These are phyloP conservation scores for Skeletonema menzelii DNA, from an alignment of 108 stramenopile genomes.

Conservation along the genomic window DNA sequence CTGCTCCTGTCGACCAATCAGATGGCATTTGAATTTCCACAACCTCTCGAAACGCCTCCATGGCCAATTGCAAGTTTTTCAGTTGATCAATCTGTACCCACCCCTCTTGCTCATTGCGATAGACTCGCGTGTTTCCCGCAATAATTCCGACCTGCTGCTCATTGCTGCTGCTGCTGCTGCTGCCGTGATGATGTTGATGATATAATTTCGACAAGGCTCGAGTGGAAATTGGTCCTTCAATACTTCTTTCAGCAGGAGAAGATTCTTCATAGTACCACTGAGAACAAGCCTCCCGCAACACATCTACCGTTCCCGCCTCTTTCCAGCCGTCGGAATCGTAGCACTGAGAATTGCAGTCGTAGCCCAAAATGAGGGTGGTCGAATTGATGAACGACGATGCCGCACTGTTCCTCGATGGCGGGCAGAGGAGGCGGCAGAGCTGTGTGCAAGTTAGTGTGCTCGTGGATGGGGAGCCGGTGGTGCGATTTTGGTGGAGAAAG, in stretches of 20 bases:
- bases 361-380: conserved; percentile 10
- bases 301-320: conserved; percentile 30
- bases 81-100: conserved; percentile 56
- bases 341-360: conserved; percentile 22
- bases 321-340: conserved; percentile 57
- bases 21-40: not conserved
- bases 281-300: conserved; percentile 58
- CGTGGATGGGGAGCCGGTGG: conserved; percentile 55
- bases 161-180: no score
- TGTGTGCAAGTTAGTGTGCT: conserved; percentile 57
- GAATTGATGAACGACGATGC: not conserved
- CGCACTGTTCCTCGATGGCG: conserved; percentile 3
- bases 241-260: no score
- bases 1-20: no score
- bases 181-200: not conserved
- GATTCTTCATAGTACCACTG: conserved; percentile 71
- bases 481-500: conserved; percentile 67
- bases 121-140: conserved; percentile 12
- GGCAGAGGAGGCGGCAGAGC: conserved; percentile 64
- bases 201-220: conserved; percentile 43
- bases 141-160: not conserved
- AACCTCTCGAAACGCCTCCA: conserved; percentile 55
- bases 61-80: conserved; percentile 45
- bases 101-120: conserved; percentile 12
- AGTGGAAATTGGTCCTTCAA: conserved; percentile 55